Conservation (phyloP, 495 filamentous ascomycete genomes). For the Sporormia fimetaria region DNA sequence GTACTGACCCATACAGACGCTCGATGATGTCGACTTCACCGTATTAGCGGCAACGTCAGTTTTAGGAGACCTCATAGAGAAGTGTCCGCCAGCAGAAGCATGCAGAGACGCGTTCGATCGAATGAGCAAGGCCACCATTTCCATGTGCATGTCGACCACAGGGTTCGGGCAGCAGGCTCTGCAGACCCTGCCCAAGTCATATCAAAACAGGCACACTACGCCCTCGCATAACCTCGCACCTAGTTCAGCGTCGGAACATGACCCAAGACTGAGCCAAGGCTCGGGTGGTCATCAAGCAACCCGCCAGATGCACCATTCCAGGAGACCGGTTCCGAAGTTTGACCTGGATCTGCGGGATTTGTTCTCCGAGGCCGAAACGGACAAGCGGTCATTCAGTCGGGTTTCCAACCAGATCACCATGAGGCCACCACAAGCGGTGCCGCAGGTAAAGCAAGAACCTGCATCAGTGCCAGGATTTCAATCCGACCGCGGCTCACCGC, state of each 20-base stretch:
- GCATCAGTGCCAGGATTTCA: conserved; percentile 8
- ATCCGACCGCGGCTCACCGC: conserved; percentile 2
- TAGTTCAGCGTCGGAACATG: conserved; percentile 10
- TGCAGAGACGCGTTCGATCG: conserved; percentile 91
- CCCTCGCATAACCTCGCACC: conserved; percentile 12
- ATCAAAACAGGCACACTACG: conserved; percentile 7
- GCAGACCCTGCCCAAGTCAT: not conserved
- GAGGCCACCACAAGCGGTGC: conserved; percentile 31
- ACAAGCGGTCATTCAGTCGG: conserved; percentile 20
- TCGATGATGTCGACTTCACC: conserved; percentile 94
- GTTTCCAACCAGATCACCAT: conserved; percentile 28
- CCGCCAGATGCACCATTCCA: conserved; percentile 28
- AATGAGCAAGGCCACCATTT: conserved; percentile 87
- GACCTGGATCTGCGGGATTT: conserved; percentile 56
- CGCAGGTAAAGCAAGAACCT: conserved; percentile 25
- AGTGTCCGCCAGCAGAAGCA: conserved; percentile 69
- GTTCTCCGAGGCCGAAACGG: conserved; percentile 34
- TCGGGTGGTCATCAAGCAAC: conserved; percentile 10
- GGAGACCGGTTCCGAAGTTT: conserved; percentile 43
- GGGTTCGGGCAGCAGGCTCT: conserved; percentile 53
- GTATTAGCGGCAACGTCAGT: conserved; percentile 92
- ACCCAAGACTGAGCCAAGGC: conserved; percentile 12
- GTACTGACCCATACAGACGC: conserved; percentile 50
- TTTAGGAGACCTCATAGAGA: conserved; percentile 59
- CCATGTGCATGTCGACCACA: conserved; percentile 76